Base-by-base conservation (phyloP, 805 yeast species). In the Metschnikowia amazonensis region DNA sequence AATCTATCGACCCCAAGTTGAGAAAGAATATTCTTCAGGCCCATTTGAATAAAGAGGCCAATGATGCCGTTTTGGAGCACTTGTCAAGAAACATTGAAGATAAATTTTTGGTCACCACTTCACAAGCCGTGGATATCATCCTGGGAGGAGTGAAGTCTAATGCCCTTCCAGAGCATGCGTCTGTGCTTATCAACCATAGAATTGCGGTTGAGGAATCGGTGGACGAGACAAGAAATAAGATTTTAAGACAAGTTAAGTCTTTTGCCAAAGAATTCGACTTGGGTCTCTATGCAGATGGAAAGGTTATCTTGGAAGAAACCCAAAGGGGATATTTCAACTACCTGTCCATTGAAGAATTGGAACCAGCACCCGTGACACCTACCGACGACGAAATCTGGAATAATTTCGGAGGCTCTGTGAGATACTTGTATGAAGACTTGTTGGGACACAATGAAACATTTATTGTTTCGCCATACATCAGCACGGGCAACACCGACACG, bases 401-500 rank as follows among this genome's bases (percentile, higher is more conserved):
- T 16, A 21, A 33, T 11, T 72, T 85, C 45, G 75, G 84, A 0
- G 92, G 92, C 10, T 73, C 83, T 14, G 67, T 82, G 30, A 75
- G 82, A 50, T 76, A 79, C 47, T 74, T 85, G 39, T 79, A 77
- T 57, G 87, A 83, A 60, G 82, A 82, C 32, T 59, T 74, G 47
- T 70, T 70, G 4, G 67, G 69, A 51, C 13, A 34, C 14, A 41
- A 47, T 38, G 51, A 47, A 4, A 40, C 51, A 4, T 47, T 38
- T 36, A 45, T 50, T 13, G 43, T 61, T 20, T 60, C 82, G 1
- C 82, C 84, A 18, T 66, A 68, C 28, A 55, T 79, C 16, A 70
- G 75, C 62, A 67, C 81, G 13, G 84, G 79, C 10, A 80, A 81
- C 58, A 81, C 86, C 3, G 86, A 81, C 59, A 79, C 85, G 14